These are phyloP conservation scores for Mycosphaerella sp. DNA, from an alignment of 2,329 filamentous ascomycete genomes.

Conservation along the genomic window DNA sequence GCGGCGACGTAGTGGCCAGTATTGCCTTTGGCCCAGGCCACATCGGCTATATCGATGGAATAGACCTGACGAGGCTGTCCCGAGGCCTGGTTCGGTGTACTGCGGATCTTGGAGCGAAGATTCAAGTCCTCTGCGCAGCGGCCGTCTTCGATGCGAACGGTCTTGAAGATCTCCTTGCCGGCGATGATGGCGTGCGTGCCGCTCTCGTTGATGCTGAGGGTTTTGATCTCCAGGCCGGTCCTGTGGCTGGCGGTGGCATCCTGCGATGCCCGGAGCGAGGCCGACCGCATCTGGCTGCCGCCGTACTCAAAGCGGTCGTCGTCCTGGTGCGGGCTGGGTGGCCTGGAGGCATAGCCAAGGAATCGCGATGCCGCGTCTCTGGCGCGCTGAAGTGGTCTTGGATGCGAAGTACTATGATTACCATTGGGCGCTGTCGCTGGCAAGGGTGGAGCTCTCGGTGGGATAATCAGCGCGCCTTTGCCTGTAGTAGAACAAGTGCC, in stretches of 20 bases:
- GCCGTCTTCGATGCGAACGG: slow-evolving; percentile 51
- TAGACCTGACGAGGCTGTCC: slow-evolving; percentile 40
- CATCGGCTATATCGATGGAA: slow-evolving; percentile 57
- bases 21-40: slow-evolving; percentile 61
- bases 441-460: slow-evolving; percentile 19
- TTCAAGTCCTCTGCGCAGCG: slow-evolving; percentile 58
- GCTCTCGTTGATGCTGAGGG: slow-evolving; percentile 58
- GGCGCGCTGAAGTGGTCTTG: slow-evolving; percentile 29
- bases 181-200: slow-evolving; percentile 59
- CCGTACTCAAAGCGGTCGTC: slow-evolving; percentile 22
- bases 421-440: too few species aligned
- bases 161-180: slow-evolving; percentile 61
- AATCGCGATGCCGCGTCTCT: slow-evolving; percentile 31
- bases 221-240: slow-evolving; percentile 58
- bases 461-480: slow-evolving; percentile 7
- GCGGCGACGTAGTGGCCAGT: slow-evolving; percentile 57
- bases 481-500: too few species aligned
- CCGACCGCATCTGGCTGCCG: slow-evolving; percentile 21
- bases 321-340: slow-evolving; percentile 24
- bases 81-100: slow-evolving; percentile 49
- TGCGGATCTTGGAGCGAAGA: slow-evolving; percentile 55
- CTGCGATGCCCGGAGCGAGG: slow-evolving; percentile 29
- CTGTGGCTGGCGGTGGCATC: slow-evolving; percentile 55
- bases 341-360: slow-evolving; percentile 27
- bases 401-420: too few species aligned